Percentiles rank a stretch among this genome's conserved stretches.
These are phyloP conservation scores for Corylus heterophylla DNA, from an alignment of 306 rosid species.

Conservation along the genomic window DNA sequence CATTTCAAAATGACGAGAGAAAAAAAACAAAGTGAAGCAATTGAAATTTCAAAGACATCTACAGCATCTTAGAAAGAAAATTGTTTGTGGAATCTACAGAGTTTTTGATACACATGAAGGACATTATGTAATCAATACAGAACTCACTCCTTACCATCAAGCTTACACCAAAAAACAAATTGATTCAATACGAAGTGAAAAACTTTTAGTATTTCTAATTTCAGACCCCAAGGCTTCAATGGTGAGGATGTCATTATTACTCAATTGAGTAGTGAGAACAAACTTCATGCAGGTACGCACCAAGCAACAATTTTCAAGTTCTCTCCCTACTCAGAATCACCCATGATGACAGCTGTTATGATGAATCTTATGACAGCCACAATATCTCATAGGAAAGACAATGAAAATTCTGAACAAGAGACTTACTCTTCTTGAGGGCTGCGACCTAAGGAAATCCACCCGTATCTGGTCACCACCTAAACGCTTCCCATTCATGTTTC, in stretches of 20 bases:
- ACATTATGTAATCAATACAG: slow-evolving; percentile 1
- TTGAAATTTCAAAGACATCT: background rate
- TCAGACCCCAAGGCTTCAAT: background rate
- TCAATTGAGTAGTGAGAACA: background rate
- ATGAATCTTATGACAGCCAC: background rate
- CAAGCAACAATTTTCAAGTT: background rate
- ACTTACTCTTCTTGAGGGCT: slow-evolving; percentile 67
- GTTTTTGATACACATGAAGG: background rate
- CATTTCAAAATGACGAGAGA: slow-evolving; percentile 22
- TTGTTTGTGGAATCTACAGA: background rate
- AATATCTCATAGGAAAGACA: slow-evolving; percentile 9
- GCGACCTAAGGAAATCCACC: slow-evolving; percentile 89
- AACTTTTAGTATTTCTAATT: background rate
- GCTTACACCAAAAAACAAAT: slow-evolving; percentile 12
- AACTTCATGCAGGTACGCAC: background rate
- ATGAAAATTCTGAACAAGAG: slow-evolving; percentile 21
- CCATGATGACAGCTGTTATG: background rate
- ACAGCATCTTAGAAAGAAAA: slow-evolving; percentile 1
- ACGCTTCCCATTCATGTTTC: slow-evolving; percentile 82
- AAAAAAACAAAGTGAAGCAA: background rate
- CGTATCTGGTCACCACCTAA: slow-evolving; percentile 90
- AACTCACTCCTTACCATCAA: background rate
- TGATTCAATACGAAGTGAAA: slow-evolving; percentile 10
- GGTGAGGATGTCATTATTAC: background rate
- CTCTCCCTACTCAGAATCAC: background rate